A percentile compares a stretch with the other conserved stretches of the same genome.
These are phyloP conservation scores for Puccinia novopanici DNA, from an alignment of 1,284 basidiomycete species.

Conservation along the genomic window DNA sequence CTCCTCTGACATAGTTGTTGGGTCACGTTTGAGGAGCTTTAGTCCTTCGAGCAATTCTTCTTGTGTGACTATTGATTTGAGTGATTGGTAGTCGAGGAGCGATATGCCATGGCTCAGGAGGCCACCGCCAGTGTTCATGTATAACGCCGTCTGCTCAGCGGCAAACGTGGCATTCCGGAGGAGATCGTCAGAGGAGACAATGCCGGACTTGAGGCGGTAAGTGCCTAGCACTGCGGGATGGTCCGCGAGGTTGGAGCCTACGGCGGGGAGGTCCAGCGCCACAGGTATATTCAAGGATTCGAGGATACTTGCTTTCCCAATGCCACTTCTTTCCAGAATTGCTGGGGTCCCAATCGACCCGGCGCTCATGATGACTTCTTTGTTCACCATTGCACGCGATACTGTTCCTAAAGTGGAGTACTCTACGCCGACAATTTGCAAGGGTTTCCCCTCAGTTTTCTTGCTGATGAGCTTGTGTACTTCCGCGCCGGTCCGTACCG, in stretches of 20 bases:
- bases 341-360: constrained; percentile 56
- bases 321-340: constrained; percentile 56
- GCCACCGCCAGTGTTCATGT: constrained; percentile 23
- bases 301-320: constrained; percentile 53
- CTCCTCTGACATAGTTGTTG: constrained; percentile 1
- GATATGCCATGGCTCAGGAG: constrained; percentile 27
- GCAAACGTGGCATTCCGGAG: constrained; percentile 29
- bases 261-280: constrained; percentile 52
- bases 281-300: constrained; percentile 50
- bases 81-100: constrained; percentile 30
- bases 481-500: constrained; percentile 10
- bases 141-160: constrained; percentile 20
- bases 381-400: constrained; percentile 49
- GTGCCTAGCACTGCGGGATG: constrained; percentile 37
- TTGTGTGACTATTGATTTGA: constrained; percentile 14
- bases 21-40: constrained; percentile 15
- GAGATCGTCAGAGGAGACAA: constrained; percentile 43
- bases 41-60: constrained; percentile 38
- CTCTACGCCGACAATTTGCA: constrained; percentile 29
- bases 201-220: constrained; percentile 25
- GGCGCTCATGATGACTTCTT: constrained; percentile 55
- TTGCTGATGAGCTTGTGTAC: constrained; percentile 36
- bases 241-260: constrained; percentile 54
- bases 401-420: constrained; percentile 19
- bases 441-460: background rate